A percentile compares a stretch with the other conserved stretches of the same genome.
Conservation (phyloP, 1,139 yeast species). For the Casaregolazyma lundiana region DNA sequence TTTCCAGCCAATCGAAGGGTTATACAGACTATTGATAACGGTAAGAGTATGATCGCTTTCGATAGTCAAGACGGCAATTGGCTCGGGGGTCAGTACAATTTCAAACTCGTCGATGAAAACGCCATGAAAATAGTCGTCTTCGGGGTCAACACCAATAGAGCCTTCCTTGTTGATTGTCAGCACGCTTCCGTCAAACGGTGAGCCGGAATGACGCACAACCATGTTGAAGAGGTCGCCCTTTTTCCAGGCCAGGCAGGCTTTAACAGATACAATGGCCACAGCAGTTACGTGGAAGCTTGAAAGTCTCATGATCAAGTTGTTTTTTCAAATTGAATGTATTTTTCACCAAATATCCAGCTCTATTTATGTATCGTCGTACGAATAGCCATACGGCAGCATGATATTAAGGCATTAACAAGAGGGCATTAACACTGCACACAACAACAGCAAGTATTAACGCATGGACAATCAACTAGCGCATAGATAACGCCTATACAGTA, state of each 20-base stretch:
- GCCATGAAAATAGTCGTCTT: constrained; percentile 23
- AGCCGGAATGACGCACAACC: background rate
- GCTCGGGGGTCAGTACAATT: constrained; percentile 27
- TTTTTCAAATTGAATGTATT: background rate
- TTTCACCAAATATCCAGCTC: background rate
- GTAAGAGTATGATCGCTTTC: constrained; percentile 17
- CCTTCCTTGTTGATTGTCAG: background rate
- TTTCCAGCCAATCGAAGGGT: constrained; percentile 23
- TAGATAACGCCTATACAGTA: no score
- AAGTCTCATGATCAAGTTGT: background rate
- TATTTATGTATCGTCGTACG: background rate
- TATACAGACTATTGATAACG: constrained; percentile 15
- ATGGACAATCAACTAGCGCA: no score
- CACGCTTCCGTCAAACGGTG: background rate
- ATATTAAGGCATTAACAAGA: no score
- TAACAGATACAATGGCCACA: background rate
- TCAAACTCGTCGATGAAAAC: constrained; percentile 22
- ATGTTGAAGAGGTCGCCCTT: background rate
- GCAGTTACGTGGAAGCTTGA: background rate
- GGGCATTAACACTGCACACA: no score
- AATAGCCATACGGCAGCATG: background rate
- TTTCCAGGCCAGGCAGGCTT: background rate
- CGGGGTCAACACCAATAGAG: constrained; percentile 8
- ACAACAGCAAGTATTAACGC: no score
- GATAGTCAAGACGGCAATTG: constrained; percentile 23